A percentile compares a stretch with the other conserved stretches of the same genome.
Conservation (phyloP, 768 basidiomycete genomes). For the Suillus ampliporus region DNA sequence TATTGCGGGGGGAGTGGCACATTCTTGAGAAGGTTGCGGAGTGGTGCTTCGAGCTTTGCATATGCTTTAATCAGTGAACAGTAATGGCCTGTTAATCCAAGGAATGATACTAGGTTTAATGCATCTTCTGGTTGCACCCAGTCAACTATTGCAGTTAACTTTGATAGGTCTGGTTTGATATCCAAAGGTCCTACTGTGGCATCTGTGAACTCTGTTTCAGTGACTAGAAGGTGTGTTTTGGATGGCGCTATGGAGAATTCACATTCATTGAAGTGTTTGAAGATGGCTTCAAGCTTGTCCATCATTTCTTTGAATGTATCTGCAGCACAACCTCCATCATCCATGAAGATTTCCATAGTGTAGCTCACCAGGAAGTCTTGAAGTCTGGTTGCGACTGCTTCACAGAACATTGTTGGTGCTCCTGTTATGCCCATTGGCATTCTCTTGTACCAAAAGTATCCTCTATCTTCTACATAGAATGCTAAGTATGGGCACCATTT, state of each 20-base stretch:
- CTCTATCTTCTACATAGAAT: conserved; percentile 30
- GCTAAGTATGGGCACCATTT: conserved; percentile 22
- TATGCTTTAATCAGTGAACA: conserved; percentile 22
- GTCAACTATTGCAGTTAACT: conserved; percentile 44
- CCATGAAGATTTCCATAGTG: no score
- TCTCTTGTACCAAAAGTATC: conserved; percentile 23
- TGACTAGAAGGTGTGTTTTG: no score
- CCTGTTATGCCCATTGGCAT: conserved; percentile 36
- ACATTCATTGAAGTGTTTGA: no score
- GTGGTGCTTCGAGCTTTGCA: conserved; percentile 31
- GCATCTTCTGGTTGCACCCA: conserved; percentile 37
- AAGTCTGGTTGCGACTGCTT: conserved; percentile 12
- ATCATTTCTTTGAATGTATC: no score
- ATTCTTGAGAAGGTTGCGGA: conserved; percentile 34
- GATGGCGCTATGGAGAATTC: no score
- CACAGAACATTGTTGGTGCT: conserved; percentile 23
- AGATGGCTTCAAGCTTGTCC: no score
- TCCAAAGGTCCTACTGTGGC: conserved; percentile 38
- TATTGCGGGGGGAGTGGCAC: conserved; percentile 12
- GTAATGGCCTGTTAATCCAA: conserved; percentile 44
- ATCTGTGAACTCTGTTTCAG: conserved; percentile 44
- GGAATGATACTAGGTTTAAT: conserved; percentile 38
- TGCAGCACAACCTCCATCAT: no score
- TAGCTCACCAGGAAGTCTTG: no score
- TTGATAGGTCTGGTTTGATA: conserved; percentile 41